A percentile compares a stretch with the other conserved stretches of the same genome.
Conservation (phyloP, 2,329 filamentous ascomycete species). For the Mycosphaerelloides madeirae region DNA sequence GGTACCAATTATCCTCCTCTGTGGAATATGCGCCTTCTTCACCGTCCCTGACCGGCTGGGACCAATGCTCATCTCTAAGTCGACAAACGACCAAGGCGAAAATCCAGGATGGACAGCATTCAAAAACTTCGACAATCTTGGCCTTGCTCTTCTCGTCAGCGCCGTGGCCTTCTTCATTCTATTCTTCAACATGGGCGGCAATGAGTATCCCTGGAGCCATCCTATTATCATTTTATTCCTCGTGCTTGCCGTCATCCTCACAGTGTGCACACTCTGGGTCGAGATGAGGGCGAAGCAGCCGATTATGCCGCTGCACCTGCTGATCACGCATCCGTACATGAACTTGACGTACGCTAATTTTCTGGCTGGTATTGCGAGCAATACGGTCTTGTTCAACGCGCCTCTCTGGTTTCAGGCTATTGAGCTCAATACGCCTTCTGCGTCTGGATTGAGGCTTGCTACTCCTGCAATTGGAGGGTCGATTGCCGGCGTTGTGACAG, state of each 20-base stretch:
- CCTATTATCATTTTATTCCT: constrained; percentile 40
- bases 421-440: constrained; percentile 14
- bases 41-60: constrained; percentile 45
- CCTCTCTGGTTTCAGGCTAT: constrained; percentile 8
- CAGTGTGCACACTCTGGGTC: constrained; percentile 35
- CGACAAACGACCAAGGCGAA: constrained; percentile 28
- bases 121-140: constrained; percentile 47
- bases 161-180: constrained; percentile 38
- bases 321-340: constrained; percentile 52
- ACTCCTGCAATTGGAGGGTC: constrained; percentile 44
- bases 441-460: constrained; percentile 42
- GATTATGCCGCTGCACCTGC: constrained; percentile 46
- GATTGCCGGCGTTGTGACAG: constrained; percentile 40
- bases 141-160: constrained; percentile 44
- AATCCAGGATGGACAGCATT: constrained; percentile 38
- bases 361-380: constrained; percentile 57
- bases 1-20: constrained; percentile 45
- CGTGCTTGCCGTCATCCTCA: constrained; percentile 34
- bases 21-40: constrained; percentile 40
- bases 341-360: constrained; percentile 56
- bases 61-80: constrained; percentile 40
- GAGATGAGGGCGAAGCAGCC: constrained; percentile 38
- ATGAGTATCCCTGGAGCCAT: constrained; percentile 42
- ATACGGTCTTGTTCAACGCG: constrained; percentile 48
- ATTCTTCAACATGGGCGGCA: constrained; percentile 40